phyloP scores from a whole-genome alignment of 2,329 filamentous ascomycete genomes.

The Trichoderma sp. region DNA sequence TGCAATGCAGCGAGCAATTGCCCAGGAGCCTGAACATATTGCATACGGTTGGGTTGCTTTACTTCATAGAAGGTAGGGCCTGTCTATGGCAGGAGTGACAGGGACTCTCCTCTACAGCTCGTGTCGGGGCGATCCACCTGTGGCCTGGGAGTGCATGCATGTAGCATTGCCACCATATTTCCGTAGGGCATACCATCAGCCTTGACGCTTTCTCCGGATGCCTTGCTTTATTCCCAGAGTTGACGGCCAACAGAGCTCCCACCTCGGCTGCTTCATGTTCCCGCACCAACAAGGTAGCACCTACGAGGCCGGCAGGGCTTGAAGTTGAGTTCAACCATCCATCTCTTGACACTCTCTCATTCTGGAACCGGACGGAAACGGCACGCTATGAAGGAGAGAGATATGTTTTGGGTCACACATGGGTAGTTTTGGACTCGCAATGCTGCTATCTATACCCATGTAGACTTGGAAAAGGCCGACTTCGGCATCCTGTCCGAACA shows the following conservation, averaged over 20 bases:
- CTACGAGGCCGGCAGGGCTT: too few species aligned
- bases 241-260: neutral
- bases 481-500: neutral
- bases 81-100: neutral
- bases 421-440: too few species aligned
- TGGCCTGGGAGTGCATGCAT: neutral
- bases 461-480: too few species aligned
- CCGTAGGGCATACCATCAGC: neutral
- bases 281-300: neutral
- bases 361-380: too few species aligned
- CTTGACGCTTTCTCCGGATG: neutral
- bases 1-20: neutral
- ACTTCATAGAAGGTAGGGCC: neutral
- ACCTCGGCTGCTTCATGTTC: neutral
- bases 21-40: neutral
- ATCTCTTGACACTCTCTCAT: too few species aligned
- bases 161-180: constrained; percentile 7
- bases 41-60: too few species aligned
- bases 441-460: too few species aligned
- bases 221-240: neutral
- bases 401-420: too few species aligned
- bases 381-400: too few species aligned
- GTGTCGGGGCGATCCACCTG: neutral
- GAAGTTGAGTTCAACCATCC: too few species aligned
- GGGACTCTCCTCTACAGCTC: neutral